These are phyloP conservation scores for Suillus bovinus DNA, from an alignment of 768 basidiomycete genomes.

Conservation along the genomic window DNA sequence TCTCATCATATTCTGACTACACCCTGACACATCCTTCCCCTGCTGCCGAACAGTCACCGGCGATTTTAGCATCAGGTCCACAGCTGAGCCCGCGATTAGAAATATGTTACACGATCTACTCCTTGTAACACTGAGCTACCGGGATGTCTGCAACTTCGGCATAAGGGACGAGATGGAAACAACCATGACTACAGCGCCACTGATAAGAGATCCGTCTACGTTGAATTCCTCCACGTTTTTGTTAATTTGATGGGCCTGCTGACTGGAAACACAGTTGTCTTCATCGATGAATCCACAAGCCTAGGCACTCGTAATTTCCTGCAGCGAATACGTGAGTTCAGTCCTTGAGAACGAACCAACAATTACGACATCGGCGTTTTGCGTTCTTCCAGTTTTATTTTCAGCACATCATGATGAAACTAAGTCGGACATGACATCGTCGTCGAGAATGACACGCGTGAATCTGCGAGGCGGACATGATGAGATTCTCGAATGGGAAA, in stretches of 20 bases:
- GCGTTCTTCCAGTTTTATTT: constrained; percentile 5
- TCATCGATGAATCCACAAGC: not conserved
- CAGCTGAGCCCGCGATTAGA: not conserved
- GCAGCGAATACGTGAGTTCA: constrained; percentile 1
- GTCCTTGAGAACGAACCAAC: constrained; percentile 1
- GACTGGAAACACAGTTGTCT: not conserved
- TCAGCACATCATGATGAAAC: constrained; percentile 9
- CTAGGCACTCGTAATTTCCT: constrained; percentile 2
- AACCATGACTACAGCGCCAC: too few relatives aligned
- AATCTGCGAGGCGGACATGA: constrained; percentile 1
- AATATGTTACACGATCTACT: not conserved
- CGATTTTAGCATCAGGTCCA: not conserved
- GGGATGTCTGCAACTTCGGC: too few relatives aligned
- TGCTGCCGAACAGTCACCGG: too few relatives aligned
- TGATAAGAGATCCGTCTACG: too few relatives aligned
- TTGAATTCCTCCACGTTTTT: too few relatives aligned
- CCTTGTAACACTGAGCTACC: too few relatives aligned
- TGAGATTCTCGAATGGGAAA: constrained; percentile 8
- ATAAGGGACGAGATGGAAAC: too few relatives aligned
- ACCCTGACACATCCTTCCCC: not conserved
- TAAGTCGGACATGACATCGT: constrained; percentile 1
- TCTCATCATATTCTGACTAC: too few relatives aligned
- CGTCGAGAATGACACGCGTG: constrained; percentile 2
- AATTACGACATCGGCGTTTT: not conserved
- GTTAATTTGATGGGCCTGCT: too few relatives aligned